phyloP scores from a whole-genome alignment of 352 stramenopile genomes.

The Globisporangium iwayamae region DNA sequence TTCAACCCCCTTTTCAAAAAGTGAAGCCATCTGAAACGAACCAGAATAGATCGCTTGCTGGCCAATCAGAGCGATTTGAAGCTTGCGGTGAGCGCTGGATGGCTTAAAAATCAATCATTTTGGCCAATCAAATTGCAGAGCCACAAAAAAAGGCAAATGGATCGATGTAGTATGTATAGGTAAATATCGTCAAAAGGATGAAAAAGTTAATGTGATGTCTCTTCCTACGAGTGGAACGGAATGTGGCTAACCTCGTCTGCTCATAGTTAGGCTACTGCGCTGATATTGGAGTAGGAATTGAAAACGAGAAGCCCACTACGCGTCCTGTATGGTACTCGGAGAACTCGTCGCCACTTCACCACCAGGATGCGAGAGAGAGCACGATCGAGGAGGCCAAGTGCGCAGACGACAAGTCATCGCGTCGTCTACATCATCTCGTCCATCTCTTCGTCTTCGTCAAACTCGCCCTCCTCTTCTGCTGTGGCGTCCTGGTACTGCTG shows the following conservation, averaged over 20 bases:
- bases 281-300: slow-evolving; percentile 25
- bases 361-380: slow-evolving; percentile 39
- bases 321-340: slow-evolving; percentile 53
- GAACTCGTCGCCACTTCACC: slow-evolving; percentile 24
- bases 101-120: not conserved
- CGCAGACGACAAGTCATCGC: slow-evolving; percentile 6
- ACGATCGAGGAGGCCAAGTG: slow-evolving; percentile 7
- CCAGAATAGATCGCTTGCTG: slow-evolving; percentile 8
- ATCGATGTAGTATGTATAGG: slow-evolving; percentile 29
- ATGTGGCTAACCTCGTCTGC: slow-evolving; percentile 56
- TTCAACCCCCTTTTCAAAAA: not conserved
- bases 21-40: slow-evolving; percentile 4
- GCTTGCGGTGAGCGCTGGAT: not conserved
- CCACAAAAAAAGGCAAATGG: slow-evolving; percentile 21
- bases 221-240: slow-evolving; percentile 38
- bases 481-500: slow-evolving; percentile 99
- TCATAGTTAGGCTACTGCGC: slow-evolving; percentile 64
- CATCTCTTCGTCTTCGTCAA: slow-evolving; percentile 95
- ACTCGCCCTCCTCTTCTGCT: slow-evolving; percentile 97
- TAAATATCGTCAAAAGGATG: slow-evolving; percentile 63
- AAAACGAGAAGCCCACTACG: slow-evolving; percentile 31
- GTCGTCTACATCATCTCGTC: slow-evolving; percentile 90
- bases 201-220: slow-evolving; percentile 52
- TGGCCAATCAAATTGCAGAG: slow-evolving; percentile 10
- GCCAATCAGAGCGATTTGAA: slow-evolving; percentile 13